Percentiles rank a stretch among this genome's conserved stretches.
Conservation (phyloP, 495 filamentous ascomycete species). For the Beverwykella pulmonaria region DNA sequence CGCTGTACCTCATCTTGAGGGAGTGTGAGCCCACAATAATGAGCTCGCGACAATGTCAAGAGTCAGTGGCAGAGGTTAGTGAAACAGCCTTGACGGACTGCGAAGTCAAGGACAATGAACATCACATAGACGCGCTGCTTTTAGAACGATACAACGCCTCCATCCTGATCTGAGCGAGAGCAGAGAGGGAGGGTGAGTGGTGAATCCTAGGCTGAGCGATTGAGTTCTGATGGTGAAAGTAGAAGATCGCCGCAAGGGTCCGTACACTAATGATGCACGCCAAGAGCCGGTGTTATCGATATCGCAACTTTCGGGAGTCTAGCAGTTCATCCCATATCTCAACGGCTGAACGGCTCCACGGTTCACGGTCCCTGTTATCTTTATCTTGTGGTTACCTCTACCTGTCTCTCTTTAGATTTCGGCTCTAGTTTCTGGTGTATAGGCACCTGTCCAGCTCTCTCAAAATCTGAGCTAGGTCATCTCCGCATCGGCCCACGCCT, state of each 20-base stretch:
- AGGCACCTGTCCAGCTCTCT: neutral
- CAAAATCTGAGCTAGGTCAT: neutral
- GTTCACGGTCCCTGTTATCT: neutral
- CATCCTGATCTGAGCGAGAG: neutral
- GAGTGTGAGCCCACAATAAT: neutral
- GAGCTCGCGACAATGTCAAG: neutral
- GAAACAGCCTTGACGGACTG: neutral
- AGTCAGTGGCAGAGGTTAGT: neutral
- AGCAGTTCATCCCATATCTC: neutral
- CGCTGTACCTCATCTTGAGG: slow-evolving; percentile 27
- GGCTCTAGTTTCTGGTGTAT: neutral
- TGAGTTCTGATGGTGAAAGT: neutral
- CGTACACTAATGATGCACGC: neutral
- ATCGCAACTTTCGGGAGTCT: neutral
- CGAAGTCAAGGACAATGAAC: neutral
- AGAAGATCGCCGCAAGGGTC: neutral
- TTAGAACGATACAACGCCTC: neutral
- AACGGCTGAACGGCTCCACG: neutral
- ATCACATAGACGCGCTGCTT: neutral
- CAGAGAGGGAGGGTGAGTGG: neutral
- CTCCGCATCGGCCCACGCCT: neutral
- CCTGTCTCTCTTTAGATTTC: neutral
- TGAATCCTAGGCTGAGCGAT: neutral
- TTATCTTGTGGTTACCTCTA: neutral
- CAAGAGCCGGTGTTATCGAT: slow-evolving; percentile 1